These are phyloP conservation scores for Petasospora rhodanensis DNA, from an alignment of 1,139 yeast genomes.

Conservation along the genomic window DNA sequence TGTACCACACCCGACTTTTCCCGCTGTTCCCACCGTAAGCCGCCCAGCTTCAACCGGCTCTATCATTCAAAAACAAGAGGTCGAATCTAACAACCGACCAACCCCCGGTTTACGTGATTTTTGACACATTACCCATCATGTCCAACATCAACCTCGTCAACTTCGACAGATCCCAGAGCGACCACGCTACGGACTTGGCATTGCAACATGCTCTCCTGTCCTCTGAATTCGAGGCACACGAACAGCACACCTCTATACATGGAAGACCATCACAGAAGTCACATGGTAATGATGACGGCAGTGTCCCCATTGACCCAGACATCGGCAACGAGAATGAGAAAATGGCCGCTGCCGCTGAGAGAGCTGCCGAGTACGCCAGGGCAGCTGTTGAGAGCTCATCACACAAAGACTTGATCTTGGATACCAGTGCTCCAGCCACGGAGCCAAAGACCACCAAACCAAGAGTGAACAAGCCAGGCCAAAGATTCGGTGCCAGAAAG, in stretches of 20 bases:
- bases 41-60: no score
- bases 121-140: constrained; percentile 1
- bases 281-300: not conserved
- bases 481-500: constrained; percentile 54
- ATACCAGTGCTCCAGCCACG: no score
- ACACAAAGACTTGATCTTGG: constrained; percentile 3
- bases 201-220: constrained; percentile 12
- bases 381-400: constrained; percentile 19
- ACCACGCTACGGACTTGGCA: constrained; percentile 9
- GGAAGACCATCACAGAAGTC: no score
- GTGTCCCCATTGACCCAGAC: constrained; percentile 25
- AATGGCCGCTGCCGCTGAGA: constrained; percentile 13
- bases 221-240: constrained; percentile 1
- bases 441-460: constrained; percentile 18
- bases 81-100: constrained; percentile 2
- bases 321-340: constrained; percentile 20
- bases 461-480: constrained; percentile 42
- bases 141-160: constrained; percentile 11
- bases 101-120: constrained; percentile 4
- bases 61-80: not conserved
- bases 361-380: constrained; percentile 14
- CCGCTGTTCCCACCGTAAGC: not conserved
- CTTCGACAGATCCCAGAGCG: constrained; percentile 9
- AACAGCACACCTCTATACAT: constrained; percentile 8
- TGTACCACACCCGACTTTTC: no score